These are phyloP conservation scores for Ustilago sp. DNA, from an alignment of 1,284 basidiomycete genomes.

Conservation along the genomic window DNA sequence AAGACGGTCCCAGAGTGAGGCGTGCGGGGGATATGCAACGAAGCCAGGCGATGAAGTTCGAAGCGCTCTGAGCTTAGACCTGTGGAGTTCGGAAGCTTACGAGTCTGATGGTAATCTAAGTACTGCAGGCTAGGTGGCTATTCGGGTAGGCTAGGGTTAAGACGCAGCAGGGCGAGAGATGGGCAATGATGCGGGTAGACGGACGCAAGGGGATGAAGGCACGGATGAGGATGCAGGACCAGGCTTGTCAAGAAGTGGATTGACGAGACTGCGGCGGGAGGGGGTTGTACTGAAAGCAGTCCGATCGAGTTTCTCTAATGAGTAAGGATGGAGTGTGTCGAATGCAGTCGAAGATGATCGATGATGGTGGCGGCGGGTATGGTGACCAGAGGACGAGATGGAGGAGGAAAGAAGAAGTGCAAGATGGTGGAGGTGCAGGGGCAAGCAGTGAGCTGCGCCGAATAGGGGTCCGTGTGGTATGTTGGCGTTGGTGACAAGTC, in stretches of 20 bases:
- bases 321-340: not conserved
- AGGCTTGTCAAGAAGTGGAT: conserved; percentile 9
- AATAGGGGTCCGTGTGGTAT: conserved; percentile 13
- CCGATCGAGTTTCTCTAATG: not conserved
- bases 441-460: conserved; percentile 1
- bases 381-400: not conserved
- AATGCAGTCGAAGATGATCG: not conserved
- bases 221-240: conserved; percentile 11
- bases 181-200: not conserved
- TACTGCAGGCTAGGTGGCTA: not conserved
- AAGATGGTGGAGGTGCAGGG: conserved; percentile 9
- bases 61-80: not conserved
- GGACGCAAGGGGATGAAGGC: conserved; percentile 16
- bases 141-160: not conserved
- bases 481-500: not conserved
- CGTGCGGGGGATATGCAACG: not conserved
- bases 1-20: not conserved
- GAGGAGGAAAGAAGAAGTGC: not conserved
- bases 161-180: not conserved
- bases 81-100: not conserved
- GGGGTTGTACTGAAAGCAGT: not conserved
- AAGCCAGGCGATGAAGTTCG: not conserved
- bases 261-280: not conserved
- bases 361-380: not conserved
- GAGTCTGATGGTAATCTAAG: not conserved